Conservation (phyloP, 306 rosid genomes). For the Gynostemma pentaphyllum region DNA sequence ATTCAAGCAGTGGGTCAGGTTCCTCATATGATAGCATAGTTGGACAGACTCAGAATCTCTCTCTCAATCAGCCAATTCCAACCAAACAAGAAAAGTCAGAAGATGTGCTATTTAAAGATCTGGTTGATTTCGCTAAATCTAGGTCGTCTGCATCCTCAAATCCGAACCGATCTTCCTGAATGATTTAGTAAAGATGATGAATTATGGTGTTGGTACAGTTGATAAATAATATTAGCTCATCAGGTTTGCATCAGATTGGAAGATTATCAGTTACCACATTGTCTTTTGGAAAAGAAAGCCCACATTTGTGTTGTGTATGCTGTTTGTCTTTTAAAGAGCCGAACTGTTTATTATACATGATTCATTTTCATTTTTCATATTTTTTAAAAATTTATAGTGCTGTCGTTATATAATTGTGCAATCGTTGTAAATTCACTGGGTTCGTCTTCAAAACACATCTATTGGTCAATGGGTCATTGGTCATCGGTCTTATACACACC, state of each 20-base stretch:
- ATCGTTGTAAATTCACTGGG: neutral
- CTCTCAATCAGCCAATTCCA: conserved; percentile 51
- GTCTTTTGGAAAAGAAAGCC: neutral
- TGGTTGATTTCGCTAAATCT: conserved; percentile 76
- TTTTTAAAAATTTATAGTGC: neutral
- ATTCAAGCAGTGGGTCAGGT: conserved; percentile 45
- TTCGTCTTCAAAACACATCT: too few relatives aligned
- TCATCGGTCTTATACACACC: too few relatives aligned
- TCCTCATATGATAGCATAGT: conserved; percentile 61
- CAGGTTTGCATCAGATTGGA: conserved; percentile 7
- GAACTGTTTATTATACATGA: neutral
- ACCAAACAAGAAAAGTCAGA: conserved; percentile 58
- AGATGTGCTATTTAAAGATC: conserved; percentile 77
- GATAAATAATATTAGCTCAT: conserved; percentile 1
- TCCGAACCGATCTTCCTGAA: conserved; percentile 60
- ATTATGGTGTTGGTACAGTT: conserved; percentile 6
- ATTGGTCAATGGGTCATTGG: too few relatives aligned
- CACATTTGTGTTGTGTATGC: neutral
- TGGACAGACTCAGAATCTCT: conserved; percentile 61
- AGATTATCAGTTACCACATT: conserved; percentile 3
- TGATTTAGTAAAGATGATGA: neutral
- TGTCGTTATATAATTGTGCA: neutral
- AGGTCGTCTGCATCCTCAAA: conserved; percentile 68
- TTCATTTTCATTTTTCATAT: neutral
- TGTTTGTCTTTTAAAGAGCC: neutral